Percentiles rank a stretch among this genome's conserved stretches.
phyloP scores from a whole-genome alignment of 306 rosid species.

The Amphicarpaea edgeworthii region DNA sequence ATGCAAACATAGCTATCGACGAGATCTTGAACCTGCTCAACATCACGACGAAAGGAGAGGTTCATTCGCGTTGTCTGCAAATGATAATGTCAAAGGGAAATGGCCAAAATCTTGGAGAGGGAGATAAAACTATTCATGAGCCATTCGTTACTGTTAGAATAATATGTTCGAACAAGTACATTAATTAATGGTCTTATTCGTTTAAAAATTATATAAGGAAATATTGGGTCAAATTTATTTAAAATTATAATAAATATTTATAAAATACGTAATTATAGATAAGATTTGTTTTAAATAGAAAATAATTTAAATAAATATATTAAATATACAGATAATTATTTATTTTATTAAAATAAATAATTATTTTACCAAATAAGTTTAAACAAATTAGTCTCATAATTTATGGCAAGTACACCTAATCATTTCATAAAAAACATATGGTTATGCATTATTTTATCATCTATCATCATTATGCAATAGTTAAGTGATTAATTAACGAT shows the following conservation, averaged over 20 bases:
- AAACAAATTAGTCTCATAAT: no score
- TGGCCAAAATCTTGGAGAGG: background rate
- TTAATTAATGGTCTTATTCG: background rate
- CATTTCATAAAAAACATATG: constrained; percentile 29
- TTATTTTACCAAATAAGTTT: no score
- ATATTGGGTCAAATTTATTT: no score
- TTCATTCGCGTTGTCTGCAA: background rate
- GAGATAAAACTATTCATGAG: background rate
- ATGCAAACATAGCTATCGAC: background rate
- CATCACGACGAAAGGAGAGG: constrained; percentile 5
- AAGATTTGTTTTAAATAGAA: no score
- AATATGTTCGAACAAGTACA: constrained; percentile 15
- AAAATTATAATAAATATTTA: no score
- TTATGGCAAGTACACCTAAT: background rate
- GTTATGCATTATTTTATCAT: background rate
- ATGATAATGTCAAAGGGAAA: constrained; percentile 2
- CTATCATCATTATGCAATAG: background rate
- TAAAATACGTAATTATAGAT: no score
- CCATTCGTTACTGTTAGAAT: background rate
- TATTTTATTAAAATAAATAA: no score
- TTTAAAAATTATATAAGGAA: background rate
- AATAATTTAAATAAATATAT: no score
- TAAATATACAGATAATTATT: no score
- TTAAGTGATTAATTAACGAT: background rate
- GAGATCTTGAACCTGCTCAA: background rate